Base-by-base conservation (phyloP, 2,329 filamentous ascomycete species). In the Cladosporium cucumerinum region DNA sequence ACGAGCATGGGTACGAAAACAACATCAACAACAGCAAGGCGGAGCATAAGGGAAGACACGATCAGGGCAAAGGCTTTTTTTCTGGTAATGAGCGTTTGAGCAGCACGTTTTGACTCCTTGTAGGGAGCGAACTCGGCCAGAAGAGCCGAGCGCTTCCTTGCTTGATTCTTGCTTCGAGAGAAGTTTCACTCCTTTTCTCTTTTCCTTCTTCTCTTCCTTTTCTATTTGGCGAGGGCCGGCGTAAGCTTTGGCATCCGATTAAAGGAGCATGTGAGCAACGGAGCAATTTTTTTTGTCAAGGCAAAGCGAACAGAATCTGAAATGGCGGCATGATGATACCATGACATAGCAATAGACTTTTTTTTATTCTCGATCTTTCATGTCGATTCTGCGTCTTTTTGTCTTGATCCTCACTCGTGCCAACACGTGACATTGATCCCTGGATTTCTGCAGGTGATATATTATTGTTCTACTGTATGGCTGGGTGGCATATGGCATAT, bases 311-410 rank as follows among this genome's bases (percentile, higher is more conserved):
- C 39, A 18, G 34, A 21, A 16, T 10, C 39, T 7, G 39, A 23
- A 46, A 46, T 16, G 39, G 39, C 21, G 39, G 39, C 54, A 36
- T 34, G 32, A 57, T 57, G 54, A 58, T 58, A 58, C 55, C 34
- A 58, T 58, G 55, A 58, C 34, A 58, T 58, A 58, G 55, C 55
- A 58, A 58, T 58, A 55, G 52, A 34, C 28, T 34, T 55, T 32
- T 54, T 32, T 32, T 54, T 32, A 12, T 28, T 16, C 30, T 16
- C 23, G 36, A 39, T 43, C 3, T n/a, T 3, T 21, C n/a, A n/a
- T 43, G 36, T 43, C 10, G 36, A 18, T 43, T 1, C 21, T 3
- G 8, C 6, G 36, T 6, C 16, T 39, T 18, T 5, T 7, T 34
- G 5, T 7, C 12, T 16, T 16, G 0, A 39, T 18, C 34, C 5